Base-by-base conservation (phyloP, 177 flowering plant genomes). In the Vitis hybrid region DNA sequence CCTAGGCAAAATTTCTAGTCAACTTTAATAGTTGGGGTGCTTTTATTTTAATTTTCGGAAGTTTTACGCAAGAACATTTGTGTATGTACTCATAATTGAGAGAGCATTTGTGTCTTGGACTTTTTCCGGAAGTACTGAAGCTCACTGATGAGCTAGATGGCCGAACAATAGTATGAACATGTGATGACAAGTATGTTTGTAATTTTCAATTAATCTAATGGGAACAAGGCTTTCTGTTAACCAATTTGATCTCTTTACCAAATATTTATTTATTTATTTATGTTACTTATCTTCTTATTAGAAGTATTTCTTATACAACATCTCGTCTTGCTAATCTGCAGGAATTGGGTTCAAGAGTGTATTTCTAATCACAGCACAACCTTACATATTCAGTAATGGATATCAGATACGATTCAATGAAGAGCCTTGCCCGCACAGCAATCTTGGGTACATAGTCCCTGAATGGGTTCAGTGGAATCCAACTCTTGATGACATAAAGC, bases 261-360 rank as follows among this genome's bases (percentile, higher is more conserved):
- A 18, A 18, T 18, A 18, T 18, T 27, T 6, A 17, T 49, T 17
- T 2, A 13, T 8, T 18, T 48, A 58, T 13, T 19, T 62, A 46
- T 17, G 51, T 6, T 52, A 52, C 30, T 11, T 13, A 30, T 35
- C 11, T 17, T 62, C 40, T 4, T 35, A 35, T 4, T 54, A 46
- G 3, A 52, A 11, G 30, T 12, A 6, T 3, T 52, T 50, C 19
- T 66, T 35, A 35, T 56, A n/a, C 17, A 32, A n/a, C 12, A 56
- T 58, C 3, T 24, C 27, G 27, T 18, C 1, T 65, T 14, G 13
- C 6, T 69, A 9, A 11, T 51, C 6, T 73, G 59, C 83, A 91
- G 93, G 97, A n/a, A 91, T 91, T 64, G 93, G 97, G 2, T 89
- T 91, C 80, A 91, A 91, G 81, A 91, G 93, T 72, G 92, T 91